A percentile compares a stretch with the other conserved stretches of the same genome.
These are phyloP conservation scores for Trichoderma lentiforme DNA, from an alignment of 2,329 filamentous ascomycete species.

Conservation along the genomic window DNA sequence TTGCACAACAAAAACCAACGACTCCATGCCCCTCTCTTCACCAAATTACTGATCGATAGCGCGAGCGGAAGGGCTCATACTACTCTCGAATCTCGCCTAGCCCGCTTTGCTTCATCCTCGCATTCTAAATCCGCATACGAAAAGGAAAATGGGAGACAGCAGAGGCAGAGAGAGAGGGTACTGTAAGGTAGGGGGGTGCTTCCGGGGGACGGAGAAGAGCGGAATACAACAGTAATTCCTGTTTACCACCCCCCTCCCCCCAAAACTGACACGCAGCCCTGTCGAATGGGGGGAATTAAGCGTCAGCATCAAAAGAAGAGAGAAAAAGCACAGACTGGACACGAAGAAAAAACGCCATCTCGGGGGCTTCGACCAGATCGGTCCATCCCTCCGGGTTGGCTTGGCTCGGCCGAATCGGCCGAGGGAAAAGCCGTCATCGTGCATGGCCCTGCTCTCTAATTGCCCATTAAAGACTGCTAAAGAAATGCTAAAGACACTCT, in stretches of 20 bases:
- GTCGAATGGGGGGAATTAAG: neutral
- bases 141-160: neutral
- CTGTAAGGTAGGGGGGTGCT: neutral
- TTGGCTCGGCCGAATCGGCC: constrained; percentile 8
- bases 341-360: constrained; percentile 7
- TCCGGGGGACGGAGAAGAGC: neutral
- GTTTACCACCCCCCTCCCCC: neutral
- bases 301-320: neutral
- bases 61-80: neutral
- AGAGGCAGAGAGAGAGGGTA: neutral
- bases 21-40: neutral
- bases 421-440: constrained; percentile 12
- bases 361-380: constrained; percentile 15
- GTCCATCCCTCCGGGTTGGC: constrained; percentile 12
- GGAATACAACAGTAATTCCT: neutral
- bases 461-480: neutral
- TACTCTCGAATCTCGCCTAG: neutral
- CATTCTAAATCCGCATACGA: neutral
- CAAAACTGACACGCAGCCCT: constrained; percentile 4
- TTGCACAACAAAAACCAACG: neutral
- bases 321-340: neutral
- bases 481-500: neutral
- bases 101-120: neutral
- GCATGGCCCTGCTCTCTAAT: neutral
- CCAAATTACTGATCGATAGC: neutral